Conservation (phyloP, 2,329 filamentous ascomycete genomes). For the Cytospora leucostoma region DNA sequence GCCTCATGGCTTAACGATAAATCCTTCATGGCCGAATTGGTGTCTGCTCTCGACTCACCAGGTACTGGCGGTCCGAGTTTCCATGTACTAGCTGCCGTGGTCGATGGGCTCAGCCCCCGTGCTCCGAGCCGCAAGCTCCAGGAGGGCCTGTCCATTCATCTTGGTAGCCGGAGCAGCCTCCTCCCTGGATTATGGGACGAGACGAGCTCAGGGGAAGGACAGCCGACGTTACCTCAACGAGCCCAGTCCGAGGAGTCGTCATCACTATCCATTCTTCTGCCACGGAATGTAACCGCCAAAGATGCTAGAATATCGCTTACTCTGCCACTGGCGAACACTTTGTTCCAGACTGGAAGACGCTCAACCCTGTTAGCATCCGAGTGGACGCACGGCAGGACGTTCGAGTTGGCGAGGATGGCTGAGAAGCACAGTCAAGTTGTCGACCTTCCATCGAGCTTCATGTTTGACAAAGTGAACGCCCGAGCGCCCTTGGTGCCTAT, state of each 20-base stretch:
- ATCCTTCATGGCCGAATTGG: constrained; percentile 38
- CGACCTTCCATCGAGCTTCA: not conserved
- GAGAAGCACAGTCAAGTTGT: constrained; percentile 17
- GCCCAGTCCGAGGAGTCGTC: constrained; percentile 41
- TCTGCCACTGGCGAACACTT: constrained; percentile 73
- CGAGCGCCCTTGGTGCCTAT: constrained; percentile 58
- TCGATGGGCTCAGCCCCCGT: constrained; percentile 54
- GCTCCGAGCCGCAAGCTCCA: constrained; percentile 36
- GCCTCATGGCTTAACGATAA: constrained; percentile 50
- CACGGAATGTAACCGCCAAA: constrained; percentile 32
- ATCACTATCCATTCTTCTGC: constrained; percentile 45
- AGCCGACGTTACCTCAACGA: constrained; percentile 18
- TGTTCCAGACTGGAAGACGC: constrained; percentile 62
- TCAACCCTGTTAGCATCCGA: constrained; percentile 28
- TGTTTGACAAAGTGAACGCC: not conserved
- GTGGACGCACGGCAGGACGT: constrained; percentile 14
- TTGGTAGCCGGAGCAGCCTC: constrained; percentile 43
- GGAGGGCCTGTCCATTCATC: constrained; percentile 55
- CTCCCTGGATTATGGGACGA: constrained; percentile 49
- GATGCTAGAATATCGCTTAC: constrained; percentile 42
- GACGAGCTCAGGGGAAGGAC: not conserved
- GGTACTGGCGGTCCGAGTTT: constrained; percentile 28
- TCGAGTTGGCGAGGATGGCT: constrained; percentile 6
- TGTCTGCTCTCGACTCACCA: constrained; percentile 2
- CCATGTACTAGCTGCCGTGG: constrained; percentile 55